These are phyloP conservation scores for Entomortierella lignicola DNA, from an alignment of 192 early-diverging fungal genomes.

Conservation along the genomic window DNA sequence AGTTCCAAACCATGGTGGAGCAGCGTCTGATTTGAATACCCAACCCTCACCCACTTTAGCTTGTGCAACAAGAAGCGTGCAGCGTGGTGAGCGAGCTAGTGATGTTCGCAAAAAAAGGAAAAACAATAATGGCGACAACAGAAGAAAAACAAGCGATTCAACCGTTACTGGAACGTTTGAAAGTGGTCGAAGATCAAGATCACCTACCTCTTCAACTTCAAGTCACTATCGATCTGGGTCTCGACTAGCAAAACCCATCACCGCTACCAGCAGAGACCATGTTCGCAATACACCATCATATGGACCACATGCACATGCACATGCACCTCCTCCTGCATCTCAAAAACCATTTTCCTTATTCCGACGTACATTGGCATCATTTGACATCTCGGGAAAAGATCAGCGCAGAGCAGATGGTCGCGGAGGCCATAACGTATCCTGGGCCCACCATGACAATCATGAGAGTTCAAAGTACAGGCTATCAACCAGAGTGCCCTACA, in stretches of 20 bases:
- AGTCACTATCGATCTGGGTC: background rate
- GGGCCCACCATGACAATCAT: background rate
- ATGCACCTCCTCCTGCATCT: background rate
- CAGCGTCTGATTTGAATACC: background rate
- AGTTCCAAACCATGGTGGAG: background rate
- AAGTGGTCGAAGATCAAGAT: background rate
- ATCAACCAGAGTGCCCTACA: background rate
- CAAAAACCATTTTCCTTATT: conserved; percentile 22
- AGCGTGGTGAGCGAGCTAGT: background rate
- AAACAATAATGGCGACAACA: background rate
- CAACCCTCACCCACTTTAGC: background rate
- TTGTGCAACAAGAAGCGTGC: background rate
- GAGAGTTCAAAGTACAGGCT: background rate
- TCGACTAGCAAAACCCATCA: background rate
- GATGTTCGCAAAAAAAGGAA: conserved; percentile 3
- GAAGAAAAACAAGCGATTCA: conserved; percentile 4
- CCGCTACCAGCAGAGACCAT: background rate
- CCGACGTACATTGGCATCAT: background rate
- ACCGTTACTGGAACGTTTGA: background rate
- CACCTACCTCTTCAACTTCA: background rate
- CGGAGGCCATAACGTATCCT: background rate
- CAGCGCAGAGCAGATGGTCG: background rate
- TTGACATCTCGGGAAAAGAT: background rate
- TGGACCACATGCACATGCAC: background rate
- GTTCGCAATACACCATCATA: background rate